phyloP scores from a whole-genome alignment of 768 basidiomycete genomes.

The Boletus reticuloceps region DNA sequence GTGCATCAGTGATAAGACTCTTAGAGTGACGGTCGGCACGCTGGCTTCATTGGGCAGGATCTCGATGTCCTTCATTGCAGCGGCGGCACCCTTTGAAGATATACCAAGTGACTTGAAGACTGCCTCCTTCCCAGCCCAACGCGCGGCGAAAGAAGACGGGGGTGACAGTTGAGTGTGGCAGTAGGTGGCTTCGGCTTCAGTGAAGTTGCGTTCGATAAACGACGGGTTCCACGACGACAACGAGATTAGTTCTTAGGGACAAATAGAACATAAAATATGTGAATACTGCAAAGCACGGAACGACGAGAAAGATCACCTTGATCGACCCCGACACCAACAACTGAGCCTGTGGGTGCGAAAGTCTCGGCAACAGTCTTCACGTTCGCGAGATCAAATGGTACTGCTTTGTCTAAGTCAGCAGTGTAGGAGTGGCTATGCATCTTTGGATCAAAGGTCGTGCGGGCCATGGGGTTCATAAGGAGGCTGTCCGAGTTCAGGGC shows the following conservation, averaged over 20 bases:
- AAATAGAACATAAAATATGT: not conserved
- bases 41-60: slow-evolving; percentile 81
- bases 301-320: slow-evolving; percentile 56
- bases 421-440: slow-evolving; percentile 83
- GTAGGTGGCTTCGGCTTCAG: slow-evolving; percentile 81
- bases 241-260: slow-evolving; percentile 82
- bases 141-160: slow-evolving; percentile 88
- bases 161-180: slow-evolving; percentile 85
- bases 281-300: not conserved
- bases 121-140: slow-evolving; percentile 98
- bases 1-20: too few species aligned
- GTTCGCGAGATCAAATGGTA: slow-evolving; percentile 62
- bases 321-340: too few species aligned
- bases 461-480: slow-evolving; percentile 88
- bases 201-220: slow-evolving; percentile 93
- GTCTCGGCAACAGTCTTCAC: slow-evolving; percentile 63
- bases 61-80: slow-evolving; percentile 97
- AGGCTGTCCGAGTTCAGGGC: slow-evolving; percentile 82
- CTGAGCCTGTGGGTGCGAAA: too few species aligned
- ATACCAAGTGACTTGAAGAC: slow-evolving; percentile 95
- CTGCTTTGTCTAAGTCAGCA: slow-evolving; percentile 52
- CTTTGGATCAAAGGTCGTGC: slow-evolving; percentile 79
- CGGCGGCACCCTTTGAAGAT: slow-evolving; percentile 86
- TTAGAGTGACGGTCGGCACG: slow-evolving; percentile 72
- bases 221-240: too few species aligned